Base-by-base conservation (phyloP, 2,329 filamentous ascomycete genomes). In the Pseudopithomyces chartarum region DNA sequence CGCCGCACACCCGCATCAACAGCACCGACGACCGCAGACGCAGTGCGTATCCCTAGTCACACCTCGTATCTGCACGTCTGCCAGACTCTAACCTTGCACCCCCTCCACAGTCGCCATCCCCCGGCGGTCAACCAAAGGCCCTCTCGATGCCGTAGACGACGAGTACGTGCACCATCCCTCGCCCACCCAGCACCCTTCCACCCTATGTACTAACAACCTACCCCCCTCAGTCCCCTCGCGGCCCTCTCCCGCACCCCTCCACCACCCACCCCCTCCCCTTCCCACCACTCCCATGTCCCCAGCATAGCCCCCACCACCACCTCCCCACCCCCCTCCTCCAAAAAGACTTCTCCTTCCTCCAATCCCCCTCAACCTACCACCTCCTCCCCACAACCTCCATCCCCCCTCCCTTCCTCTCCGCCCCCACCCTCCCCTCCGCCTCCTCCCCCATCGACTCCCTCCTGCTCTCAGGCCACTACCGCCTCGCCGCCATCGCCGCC, bases 301-400 rank as follows among this genome's bases (percentile, higher is more conserved):
- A n/a, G 17, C 17, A 26, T 73, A 79, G 55, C 66, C 76, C 11
- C 73, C 80, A n/a, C 75, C 80, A 34, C 44, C 17, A 12, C n/a
- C 15, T 3, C 29, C 10, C 20, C n/a, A 7, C 43, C 7, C 44
- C 44, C 45, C 8, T 26, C 45, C 33, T 38, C 13, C 38, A 17
- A 20, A 90, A 90, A 67, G 89, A 96, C 78, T 90, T 97, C 64
- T 86, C 88, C 17, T 94, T 90, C 73, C 86, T 97, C 44, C 84
- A 95, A 11, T 86, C 88, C 19, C 88, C 91, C 2, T 86, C 91
- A 61, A 89, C 93, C 54, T 97, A 94, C 79, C 93, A 97, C 71
- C 87, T 89, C 1, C 81, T 97, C 22, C 87, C 89, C 0, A 71
- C 84, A 84, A 15, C 82, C 86, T 80, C 84, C 49, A 77, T 86